Base-by-base conservation (phyloP, 176 grass and related monocot species). In the Rhynchospora tenuis region DNA sequence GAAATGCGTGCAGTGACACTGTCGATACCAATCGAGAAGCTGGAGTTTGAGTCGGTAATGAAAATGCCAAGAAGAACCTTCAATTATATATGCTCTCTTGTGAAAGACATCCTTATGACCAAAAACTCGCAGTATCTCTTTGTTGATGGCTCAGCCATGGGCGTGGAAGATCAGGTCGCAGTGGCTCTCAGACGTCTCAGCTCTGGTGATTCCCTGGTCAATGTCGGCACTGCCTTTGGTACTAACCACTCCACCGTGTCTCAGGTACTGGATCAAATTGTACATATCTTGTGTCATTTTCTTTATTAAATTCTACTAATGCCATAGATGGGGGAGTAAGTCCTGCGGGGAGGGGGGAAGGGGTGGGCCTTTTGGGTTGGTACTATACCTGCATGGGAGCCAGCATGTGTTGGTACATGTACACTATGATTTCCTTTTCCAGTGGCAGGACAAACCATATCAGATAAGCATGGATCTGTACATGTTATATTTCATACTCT, bases 221-320 rank as follows among this genome's bases (percentile, higher is more conserved):
- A 88, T 73, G 86, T 94, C 65, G 94, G 94, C 57, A 77, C 81
- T 24, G 85, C 86, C 48, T 97, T 97, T 33, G 89, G 91, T 16
- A 88, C 93, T 89, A 97, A 92, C 77, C 94, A 97, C 78, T 97
- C 94, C 14, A 92, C 91, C 44, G 93, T 97, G 76, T 91, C 94
- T 64, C 80, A 82, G 80, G 80, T 82, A 82, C 48, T 22, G 28
- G 24, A 76, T 76, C 46, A 54, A 55, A 17, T 54, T 76, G 48
- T 52, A 16, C 24, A 76, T 76, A 29, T 54, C 70, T 24, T 7
- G 70, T 50, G 70, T 11, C n/a, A 73, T 50, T 31, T 47, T 17
- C 46, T 9, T 52, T 54, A 14, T 68, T 76, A 55, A 55, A 24
- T 29, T 76, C 48, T 76, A 23, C 3, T 73, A n/a, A 10, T 16